Evolutionary conservation across 169 alveolate genomes (phyloP).

Genomic region (Blepharisma undulans): DNA sequence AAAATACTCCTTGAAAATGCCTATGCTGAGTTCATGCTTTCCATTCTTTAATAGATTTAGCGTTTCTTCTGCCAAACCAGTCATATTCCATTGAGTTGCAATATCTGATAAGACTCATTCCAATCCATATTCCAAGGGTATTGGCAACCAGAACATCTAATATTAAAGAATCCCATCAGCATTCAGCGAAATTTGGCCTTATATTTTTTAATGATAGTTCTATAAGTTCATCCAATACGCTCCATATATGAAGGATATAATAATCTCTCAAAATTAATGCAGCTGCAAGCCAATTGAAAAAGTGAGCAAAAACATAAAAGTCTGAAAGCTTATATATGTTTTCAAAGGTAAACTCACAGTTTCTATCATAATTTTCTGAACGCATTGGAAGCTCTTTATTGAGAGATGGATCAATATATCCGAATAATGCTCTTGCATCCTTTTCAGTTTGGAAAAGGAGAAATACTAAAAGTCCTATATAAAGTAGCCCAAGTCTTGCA

Average conservation of each 20-base stretch:
- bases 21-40: slow-evolving; percentile 44
- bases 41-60: slow-evolving; percentile 49
- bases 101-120: slow-evolving; percentile 19
- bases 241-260: slow-evolving; percentile 56
- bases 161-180: slow-evolving; percentile 73
- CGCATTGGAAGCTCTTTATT: slow-evolving; percentile 42
- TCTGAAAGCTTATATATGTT: slow-evolving; percentile 51
- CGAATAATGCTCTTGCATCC: slow-evolving; percentile 23
- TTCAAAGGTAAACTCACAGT: slow-evolving; percentile 19
- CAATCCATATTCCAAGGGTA: slow-evolving; percentile 58
- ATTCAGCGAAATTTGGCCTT: slow-evolving; percentile 67
- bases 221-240: slow-evolving; percentile 56
- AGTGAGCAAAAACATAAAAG: slow-evolving; percentile 58
- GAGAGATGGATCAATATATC: background rate
- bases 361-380: slow-evolving; percentile 56
- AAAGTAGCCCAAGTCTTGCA: slow-evolving; percentile 16
- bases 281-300: slow-evolving; percentile 61
- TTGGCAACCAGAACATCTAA: slow-evolving; percentile 56
- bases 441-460: slow-evolving; percentile 22
- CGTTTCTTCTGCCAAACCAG: slow-evolving; percentile 59
- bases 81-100: slow-evolving; percentile 47
- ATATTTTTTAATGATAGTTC: slow-evolving; percentile 58
- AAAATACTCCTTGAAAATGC: slow-evolving; percentile 44
- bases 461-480: slow-evolving; percentile 23
- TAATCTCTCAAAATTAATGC: slow-evolving; percentile 56